phyloP scores from a whole-genome alignment of 257 asterid genomes.

The Mentha longifolia region DNA sequence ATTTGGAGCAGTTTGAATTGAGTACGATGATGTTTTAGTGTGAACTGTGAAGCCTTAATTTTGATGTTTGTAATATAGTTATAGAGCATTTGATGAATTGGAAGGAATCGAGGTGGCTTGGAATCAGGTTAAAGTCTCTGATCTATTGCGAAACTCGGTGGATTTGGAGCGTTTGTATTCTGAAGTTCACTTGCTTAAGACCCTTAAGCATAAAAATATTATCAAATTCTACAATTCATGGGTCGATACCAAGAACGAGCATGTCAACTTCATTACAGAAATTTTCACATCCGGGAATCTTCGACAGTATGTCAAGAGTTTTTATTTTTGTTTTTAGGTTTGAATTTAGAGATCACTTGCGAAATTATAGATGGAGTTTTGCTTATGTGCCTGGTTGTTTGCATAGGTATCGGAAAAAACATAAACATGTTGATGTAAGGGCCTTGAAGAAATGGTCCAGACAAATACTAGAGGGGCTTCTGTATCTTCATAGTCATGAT shows the following conservation, averaged over 20 bases:
- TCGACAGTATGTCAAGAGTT: constrained; percentile 69
- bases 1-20: background rate
- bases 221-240: constrained; percentile 91
- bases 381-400: constrained; percentile 30
- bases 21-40: background rate
- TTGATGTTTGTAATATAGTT: constrained; percentile 55
- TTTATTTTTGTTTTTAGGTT: background rate
- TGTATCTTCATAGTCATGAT: constrained; percentile 88
- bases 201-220: constrained; percentile 92
- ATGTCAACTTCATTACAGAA: constrained; percentile 91
- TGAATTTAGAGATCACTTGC: constrained; percentile 6
- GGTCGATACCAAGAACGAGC: constrained; percentile 78
- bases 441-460: constrained; percentile 97
- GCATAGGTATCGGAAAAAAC: constrained; percentile 88
- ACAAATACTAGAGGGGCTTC: constrained; percentile 91
- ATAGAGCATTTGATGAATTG: constrained; percentile 88
- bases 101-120: constrained; percentile 99
- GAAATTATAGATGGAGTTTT: constrained; percentile 23
- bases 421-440: constrained; percentile 85
- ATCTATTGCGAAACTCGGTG: constrained; percentile 72
- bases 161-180: constrained; percentile 88
- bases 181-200: constrained; percentile 90
- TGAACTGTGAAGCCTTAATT: constrained; percentile 62
- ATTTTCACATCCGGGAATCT: constrained; percentile 91
- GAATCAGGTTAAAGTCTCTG: constrained; percentile 87